Conservation (phyloP, 164 flowering plant species). For the Chimonanthus salicifolius region DNA sequence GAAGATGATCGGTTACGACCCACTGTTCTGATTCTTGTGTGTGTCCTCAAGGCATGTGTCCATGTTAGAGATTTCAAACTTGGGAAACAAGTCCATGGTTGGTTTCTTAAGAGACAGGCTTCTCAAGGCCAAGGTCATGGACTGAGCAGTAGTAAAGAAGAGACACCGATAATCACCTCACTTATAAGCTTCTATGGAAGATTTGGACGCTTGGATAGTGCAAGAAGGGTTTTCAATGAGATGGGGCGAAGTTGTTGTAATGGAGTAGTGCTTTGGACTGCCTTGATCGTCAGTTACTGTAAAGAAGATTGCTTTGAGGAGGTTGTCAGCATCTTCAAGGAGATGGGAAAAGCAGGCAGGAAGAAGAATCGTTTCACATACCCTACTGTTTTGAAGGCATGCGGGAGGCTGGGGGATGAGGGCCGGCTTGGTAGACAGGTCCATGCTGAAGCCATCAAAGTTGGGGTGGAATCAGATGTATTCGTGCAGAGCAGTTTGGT, state of each 20-base stretch:
- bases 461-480: conserved; percentile 33
- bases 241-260: conserved; percentile 9
- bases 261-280: conserved; percentile 50
- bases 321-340: conserved; percentile 32
- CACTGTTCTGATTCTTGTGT: conserved; percentile 24
- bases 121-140: conserved; percentile 5
- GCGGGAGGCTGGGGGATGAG: conserved; percentile 32
- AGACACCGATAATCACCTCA: conserved; percentile 29
- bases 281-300: conserved; percentile 35
- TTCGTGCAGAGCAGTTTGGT: conserved; percentile 51
- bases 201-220: conserved; percentile 22
- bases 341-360: conserved; percentile 48
- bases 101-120: conserved; percentile 26
- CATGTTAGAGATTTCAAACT: conserved; percentile 21
- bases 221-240: conserved; percentile 37
- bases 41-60: conserved; percentile 50
- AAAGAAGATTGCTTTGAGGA: conserved; percentile 26
- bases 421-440: conserved; percentile 43
- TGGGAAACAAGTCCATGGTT: conserved; percentile 57
- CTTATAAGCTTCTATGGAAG: conserved; percentile 51
- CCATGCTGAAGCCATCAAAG: conserved; percentile 52
- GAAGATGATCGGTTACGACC: background rate
- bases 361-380: conserved; percentile 39
- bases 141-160: background rate
- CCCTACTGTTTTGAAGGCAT: conserved; percentile 51